A percentile compares a stretch with the other conserved stretches of the same genome.
Conservation (phyloP, 495 filamentous ascomycete species). For the Penicillium soppii region DNA sequence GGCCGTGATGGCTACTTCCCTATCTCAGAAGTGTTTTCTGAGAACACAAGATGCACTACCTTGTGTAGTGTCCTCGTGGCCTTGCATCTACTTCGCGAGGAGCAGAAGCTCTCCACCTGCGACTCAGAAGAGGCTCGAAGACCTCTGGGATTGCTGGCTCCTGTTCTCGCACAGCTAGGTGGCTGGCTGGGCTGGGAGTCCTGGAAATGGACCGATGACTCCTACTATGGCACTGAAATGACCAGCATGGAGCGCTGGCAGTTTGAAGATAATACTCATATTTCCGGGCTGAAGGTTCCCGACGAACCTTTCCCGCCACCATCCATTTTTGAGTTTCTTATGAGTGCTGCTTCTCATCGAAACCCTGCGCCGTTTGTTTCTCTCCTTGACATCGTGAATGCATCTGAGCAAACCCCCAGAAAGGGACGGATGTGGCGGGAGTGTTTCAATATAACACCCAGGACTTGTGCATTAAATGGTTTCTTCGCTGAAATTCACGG, state of each 20-base stretch:
- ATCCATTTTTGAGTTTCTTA: slow-evolving; percentile 68
- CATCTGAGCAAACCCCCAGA: slow-evolving; percentile 34
- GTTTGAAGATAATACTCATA: slow-evolving; percentile 54
- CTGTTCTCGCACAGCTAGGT: slow-evolving; percentile 75
- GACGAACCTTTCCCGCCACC: slow-evolving; percentile 64
- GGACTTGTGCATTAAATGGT: slow-evolving; percentile 62
- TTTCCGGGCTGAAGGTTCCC: slow-evolving; percentile 45
- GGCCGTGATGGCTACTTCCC: slow-evolving; percentile 61
- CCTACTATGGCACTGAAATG: slow-evolving; percentile 71
- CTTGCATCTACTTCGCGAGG: slow-evolving; percentile 83
- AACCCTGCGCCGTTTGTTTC: slow-evolving; percentile 53
- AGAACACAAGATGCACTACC: slow-evolving; percentile 54
- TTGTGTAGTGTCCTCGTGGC: slow-evolving; percentile 70
- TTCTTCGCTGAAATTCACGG: slow-evolving; percentile 46
- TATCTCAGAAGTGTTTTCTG: slow-evolving; percentile 53
- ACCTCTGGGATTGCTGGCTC: slow-evolving; percentile 56
- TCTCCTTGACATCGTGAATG: slow-evolving; percentile 55
- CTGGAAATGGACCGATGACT: slow-evolving; percentile 57
- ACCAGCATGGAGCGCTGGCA: slow-evolving; percentile 58
- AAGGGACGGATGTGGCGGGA: slow-evolving; percentile 42
- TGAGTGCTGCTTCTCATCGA: slow-evolving; percentile 37
- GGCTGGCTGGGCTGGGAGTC: slow-evolving; percentile 79
- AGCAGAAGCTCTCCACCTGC: slow-evolving; percentile 77
- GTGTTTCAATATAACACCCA: slow-evolving; percentile 56
- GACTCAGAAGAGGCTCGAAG: slow-evolving; percentile 53